Evolutionary conservation across 306 rosid genomes (phyloP).

Genomic region (Fragaria vesca): DNA sequence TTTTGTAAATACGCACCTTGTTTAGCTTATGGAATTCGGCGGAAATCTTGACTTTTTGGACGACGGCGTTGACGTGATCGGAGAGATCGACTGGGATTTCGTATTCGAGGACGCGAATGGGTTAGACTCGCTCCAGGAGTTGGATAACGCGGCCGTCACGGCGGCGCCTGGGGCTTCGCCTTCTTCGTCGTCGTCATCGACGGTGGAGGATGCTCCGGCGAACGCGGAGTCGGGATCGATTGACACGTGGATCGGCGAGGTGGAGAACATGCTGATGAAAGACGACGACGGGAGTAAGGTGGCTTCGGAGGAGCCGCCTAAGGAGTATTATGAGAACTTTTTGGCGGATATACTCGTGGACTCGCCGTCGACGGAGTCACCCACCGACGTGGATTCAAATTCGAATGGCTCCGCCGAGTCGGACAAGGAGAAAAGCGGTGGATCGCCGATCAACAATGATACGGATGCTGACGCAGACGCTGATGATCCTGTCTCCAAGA

Average conservation of each 20-base stretch:
- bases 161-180: not conserved
- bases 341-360: conserved; percentile 45
- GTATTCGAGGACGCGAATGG: conserved; percentile 28
- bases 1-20: not conserved
- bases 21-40: conserved; percentile 24
- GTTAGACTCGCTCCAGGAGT: not conserved
- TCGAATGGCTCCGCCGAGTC: conserved; percentile 28
- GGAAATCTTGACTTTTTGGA: conserved; percentile 13
- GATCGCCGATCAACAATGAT: conserved; percentile 3
- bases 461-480: conserved; percentile 15
- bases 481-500: conserved; percentile 50
- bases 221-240: conserved; percentile 22
- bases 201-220: conserved; percentile 12
- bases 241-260: conserved; percentile 35
- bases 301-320: conserved; percentile 19
- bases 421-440: conserved; percentile 30
- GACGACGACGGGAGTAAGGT: conserved; percentile 29
- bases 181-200: conserved; percentile 14
- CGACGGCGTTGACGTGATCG: conserved; percentile 18
- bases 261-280: conserved; percentile 58
- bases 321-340: conserved; percentile 31
- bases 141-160: conserved; percentile 14
- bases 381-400: conserved; percentile 22
- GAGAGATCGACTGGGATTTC: conserved; percentile 37
- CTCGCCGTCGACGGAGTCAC: conserved; percentile 25